phyloP scores from a whole-genome alignment of 2,329 filamentous ascomycete genomes.

The Aspergillus alliaceus region DNA sequence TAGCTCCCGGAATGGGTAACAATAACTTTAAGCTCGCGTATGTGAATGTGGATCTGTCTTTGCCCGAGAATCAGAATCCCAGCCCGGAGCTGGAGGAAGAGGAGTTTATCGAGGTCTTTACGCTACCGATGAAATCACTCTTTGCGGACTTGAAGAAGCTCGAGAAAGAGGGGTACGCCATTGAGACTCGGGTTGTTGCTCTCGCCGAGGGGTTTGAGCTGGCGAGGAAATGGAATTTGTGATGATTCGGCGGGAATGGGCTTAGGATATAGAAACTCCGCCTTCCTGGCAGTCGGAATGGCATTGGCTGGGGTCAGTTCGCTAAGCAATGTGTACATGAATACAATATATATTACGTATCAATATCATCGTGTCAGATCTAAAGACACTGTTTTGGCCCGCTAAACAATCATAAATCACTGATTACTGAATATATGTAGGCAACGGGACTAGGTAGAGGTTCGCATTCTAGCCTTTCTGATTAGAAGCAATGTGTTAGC shows the following conservation, averaged over 20 bases:
- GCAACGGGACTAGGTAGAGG: no score
- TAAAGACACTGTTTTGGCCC: no score
- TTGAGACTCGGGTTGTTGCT: conserved; percentile 76
- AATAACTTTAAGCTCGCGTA: conserved; percentile 61
- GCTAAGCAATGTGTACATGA: no score
- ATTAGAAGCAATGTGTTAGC: no score
- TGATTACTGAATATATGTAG: no score
- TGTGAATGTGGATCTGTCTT: conserved; percentile 67
- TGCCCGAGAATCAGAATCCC: conserved; percentile 68
- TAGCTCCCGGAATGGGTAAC: conserved; percentile 50
- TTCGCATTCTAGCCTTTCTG: no score
- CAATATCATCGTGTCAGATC: no score
- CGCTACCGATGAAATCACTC: conserved; percentile 62
- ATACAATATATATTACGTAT: no score
- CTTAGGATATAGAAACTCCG: no score
- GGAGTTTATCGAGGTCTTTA: conserved; percentile 80
- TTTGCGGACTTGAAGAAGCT: conserved; percentile 67
- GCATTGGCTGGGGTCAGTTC: background rate
- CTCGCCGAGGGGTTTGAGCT: conserved; percentile 76
- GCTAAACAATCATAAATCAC: no score
- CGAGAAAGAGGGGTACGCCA: conserved; percentile 70
- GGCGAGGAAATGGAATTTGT: conserved; percentile 51
- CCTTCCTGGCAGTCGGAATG: no score
- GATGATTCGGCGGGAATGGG: background rate
- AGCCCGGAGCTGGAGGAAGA: conserved; percentile 72